A percentile compares a stretch with the other conserved stretches of the same genome.
Conservation (phyloP, 2,329 filamentous ascomycete species). For the Paecilomyces dactylethromorphus region DNA sequence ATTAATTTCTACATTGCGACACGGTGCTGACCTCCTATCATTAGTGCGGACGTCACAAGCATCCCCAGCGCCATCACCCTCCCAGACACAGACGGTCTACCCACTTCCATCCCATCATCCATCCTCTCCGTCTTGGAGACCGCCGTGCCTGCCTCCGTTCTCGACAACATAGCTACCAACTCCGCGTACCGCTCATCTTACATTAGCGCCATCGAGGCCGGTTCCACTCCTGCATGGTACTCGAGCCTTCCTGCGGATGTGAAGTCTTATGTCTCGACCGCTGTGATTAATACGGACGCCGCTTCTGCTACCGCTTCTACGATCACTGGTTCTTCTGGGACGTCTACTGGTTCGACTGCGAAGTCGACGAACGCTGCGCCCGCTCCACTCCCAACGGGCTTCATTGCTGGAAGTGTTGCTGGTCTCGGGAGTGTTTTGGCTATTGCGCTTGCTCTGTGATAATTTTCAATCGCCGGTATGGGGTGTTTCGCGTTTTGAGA, state of each 20-base stretch:
- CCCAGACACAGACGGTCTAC: neutral
- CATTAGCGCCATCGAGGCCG: neutral
- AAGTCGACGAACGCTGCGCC: conserved; percentile 6
- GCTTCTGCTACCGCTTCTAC: neutral
- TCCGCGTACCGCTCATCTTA: neutral
- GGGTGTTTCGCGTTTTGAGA: no score
- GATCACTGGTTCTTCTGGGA: neutral
- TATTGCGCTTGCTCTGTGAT: conserved; percentile 16
- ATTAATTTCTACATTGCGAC: neutral
- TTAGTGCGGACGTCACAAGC: neutral
- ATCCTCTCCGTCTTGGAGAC: conserved; percentile 6
- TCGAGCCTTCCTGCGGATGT: conserved; percentile 2
- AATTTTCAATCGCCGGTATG: neutral
- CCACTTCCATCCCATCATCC: conserved; percentile 2
- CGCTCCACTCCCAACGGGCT: conserved; percentile 13
- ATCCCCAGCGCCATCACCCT: neutral
- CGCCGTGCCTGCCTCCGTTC: conserved; percentile 4
- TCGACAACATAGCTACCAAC: neutral
- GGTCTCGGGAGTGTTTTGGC: conserved; percentile 16
- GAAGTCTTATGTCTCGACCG: conserved; percentile 2
- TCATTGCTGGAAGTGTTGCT: conserved; percentile 11
- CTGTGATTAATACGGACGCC: neutral
- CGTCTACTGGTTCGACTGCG: conserved; percentile 2
- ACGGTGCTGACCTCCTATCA: neutral
- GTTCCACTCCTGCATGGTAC: conserved; percentile 3